Evolutionary conservation across 1,139 yeast genomes (phyloP).

Genomic region (Suhomyces choctaworum): DNA sequence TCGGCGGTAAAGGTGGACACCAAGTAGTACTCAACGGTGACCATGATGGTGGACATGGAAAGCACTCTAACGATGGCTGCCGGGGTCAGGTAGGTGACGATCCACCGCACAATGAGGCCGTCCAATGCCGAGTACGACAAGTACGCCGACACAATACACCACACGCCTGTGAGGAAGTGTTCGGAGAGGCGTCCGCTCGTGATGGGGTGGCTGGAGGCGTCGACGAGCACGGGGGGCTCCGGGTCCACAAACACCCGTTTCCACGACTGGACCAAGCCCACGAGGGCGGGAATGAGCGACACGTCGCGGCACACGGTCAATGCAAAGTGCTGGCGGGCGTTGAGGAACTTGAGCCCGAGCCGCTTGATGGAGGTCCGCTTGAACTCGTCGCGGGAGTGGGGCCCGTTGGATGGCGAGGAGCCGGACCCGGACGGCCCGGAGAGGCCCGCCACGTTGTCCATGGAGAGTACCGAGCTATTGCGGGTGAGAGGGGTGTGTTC

Average conservation of each 20-base stretch:
- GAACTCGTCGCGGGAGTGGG: constrained; percentile 10
- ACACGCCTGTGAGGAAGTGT: constrained; percentile 67
- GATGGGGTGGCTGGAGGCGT: constrained; percentile 32
- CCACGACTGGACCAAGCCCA: constrained; percentile 59
- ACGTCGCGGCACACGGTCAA: constrained; percentile 73
- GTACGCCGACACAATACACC: constrained; percentile 87
- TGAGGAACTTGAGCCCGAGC: constrained; percentile 64
- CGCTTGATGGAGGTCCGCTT: constrained; percentile 43
- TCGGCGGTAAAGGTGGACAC: constrained; percentile 56
- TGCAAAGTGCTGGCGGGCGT: constrained; percentile 74
- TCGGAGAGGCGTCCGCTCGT: constrained; percentile 67
- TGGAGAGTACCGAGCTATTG: constrained; percentile 9
- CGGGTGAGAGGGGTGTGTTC: constrained; percentile 7
- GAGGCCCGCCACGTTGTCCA: constrained; percentile 1
- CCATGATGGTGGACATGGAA: constrained; percentile 73
- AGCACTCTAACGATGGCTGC: constrained; percentile 88
- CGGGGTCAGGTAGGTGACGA: constrained; percentile 80
- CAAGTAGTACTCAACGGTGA: constrained; percentile 68
- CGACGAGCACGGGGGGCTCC: constrained; percentile 15
- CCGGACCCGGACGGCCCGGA: background rate
- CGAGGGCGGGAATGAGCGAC: constrained; percentile 63
- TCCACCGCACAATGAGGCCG: constrained; percentile 91
- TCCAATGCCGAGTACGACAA: constrained; percentile 82
- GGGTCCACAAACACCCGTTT: constrained; percentile 41
- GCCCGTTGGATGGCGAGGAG: background rate